These are phyloP conservation scores for Paratinospora sagittata DNA, from an alignment of 164 flowering plant species.

Conservation along the genomic window DNA sequence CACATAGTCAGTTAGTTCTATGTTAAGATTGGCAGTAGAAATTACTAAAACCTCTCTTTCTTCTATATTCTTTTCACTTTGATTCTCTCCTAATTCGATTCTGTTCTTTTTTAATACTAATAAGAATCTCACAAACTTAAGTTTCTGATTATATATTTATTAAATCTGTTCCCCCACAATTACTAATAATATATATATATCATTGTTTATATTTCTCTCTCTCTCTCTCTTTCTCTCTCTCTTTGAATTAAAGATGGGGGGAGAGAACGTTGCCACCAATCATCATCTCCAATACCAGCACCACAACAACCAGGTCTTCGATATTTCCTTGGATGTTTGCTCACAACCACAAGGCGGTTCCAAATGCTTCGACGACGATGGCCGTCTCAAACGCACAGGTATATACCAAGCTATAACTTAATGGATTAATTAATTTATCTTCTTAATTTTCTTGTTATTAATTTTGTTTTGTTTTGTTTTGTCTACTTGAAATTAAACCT, in stretches of 20 bases:
- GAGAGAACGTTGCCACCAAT: not conserved
- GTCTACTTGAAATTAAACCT: no score
- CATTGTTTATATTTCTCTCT: not conserved
- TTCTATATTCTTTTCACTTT: no score
- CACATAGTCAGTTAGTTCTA: not conserved
- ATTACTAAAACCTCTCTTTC: not conserved
- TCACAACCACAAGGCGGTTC: not conserved
- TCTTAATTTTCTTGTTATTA: not conserved
- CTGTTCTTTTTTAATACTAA: no score
- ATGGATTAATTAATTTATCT: not conserved
- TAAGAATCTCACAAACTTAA: not conserved
- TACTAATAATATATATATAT: not conserved
- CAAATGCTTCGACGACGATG: constrained; percentile 15
- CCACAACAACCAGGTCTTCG: not conserved
- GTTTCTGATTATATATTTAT: no score
- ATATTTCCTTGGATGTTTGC: constrained; percentile 1
- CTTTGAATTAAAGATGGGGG: constrained; percentile 1
- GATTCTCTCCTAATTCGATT: no score
- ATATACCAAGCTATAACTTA: not conserved
- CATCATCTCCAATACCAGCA: not conserved
- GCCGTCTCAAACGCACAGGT: constrained; percentile 7
- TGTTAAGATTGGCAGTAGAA: not conserved
- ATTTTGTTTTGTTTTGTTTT: not conserved
- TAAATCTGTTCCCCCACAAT: not conserved
- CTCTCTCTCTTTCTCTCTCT: not conserved